Percentiles rank a stretch among this genome's conserved stretches.
Conservation (phyloP, 768 basidiomycete species). For the Mycena belliarum region DNA sequence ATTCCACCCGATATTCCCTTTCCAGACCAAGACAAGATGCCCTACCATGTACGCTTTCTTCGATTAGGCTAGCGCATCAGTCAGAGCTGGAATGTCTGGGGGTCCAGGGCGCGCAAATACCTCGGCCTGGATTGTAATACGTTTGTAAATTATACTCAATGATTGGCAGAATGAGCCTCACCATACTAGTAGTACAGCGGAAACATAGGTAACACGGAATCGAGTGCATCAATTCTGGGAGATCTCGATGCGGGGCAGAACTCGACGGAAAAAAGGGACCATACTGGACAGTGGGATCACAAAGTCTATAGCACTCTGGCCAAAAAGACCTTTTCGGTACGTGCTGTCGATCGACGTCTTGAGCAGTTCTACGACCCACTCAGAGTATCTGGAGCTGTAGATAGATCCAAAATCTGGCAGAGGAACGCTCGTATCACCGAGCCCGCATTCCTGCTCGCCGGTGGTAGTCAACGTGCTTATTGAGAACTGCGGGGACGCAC, state of each 20-base stretch:
- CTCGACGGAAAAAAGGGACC: background rate
- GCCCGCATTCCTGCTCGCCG: constrained; percentile 78
- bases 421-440: constrained; percentile 74
- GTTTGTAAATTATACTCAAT: too few species aligned
- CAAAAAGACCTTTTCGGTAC: constrained; percentile 74
- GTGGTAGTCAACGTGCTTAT: constrained; percentile 75
- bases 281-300: constrained; percentile 53
- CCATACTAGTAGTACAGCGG: constrained; percentile 71
- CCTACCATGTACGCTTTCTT: constrained; percentile 52
- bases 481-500: too few species aligned
- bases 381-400: constrained; percentile 63
- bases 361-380: constrained; percentile 72
- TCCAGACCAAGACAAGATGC: too few species aligned
- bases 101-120: constrained; percentile 53
- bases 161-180: too few species aligned
- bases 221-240: constrained; percentile 54
- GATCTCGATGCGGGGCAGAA: background rate
- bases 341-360: constrained; percentile 65
- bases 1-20: too few species aligned
- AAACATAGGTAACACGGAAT: constrained; percentile 73
- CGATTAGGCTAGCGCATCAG: constrained; percentile 51
- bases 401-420: constrained; percentile 73
- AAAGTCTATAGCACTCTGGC: constrained; percentile 81
- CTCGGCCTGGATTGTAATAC: too few species aligned
- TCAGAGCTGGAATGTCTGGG: constrained; percentile 59